Base-by-base conservation (phyloP, 257 asterid species). In the Marsdenia floribunda region DNA sequence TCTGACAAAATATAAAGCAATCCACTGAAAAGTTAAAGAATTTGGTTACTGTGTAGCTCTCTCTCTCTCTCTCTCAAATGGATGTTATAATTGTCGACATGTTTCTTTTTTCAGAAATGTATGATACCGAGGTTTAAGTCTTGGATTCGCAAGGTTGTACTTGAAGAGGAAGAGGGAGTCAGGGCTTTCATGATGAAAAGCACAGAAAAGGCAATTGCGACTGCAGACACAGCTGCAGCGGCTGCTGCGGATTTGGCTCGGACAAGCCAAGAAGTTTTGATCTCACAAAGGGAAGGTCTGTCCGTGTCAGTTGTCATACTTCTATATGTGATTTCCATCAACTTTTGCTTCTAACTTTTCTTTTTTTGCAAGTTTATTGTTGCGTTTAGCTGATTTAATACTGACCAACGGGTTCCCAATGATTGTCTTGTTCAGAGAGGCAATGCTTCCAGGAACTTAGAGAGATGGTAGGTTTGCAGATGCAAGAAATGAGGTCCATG, bases 191-290 rank as follows among this genome's bases (percentile, higher is more conserved):
- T 73, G 29, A 80, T 79, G 83, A 79, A 82, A 79, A 66, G 68
- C 29, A 67, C 88, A 49, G 96, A 90, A 85, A 98, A 95, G 83
- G 91, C 96, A 80, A 86, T 91, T 14, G 88, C 84, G 73, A 96
- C 99, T 78, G 98, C 98, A 66, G 92, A 92, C 86, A 85, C 97
- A 7, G 99, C 98, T 0, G 99, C 99, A 0, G 85, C 91, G 0
- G 99, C 99, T 54, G 98, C 98, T 33, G 86, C 97, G 21, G 97
- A 95, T 76, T 97, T 92, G 10, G 99, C 99, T 44, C 96, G 89
- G 54, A 89, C 94, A 66, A 92, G 94, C 91, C 98, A 88, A 84
- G 96, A 91, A 82, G 87, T 95, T 87, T 76, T 89, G 85, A 61
- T 83, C 35, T 78, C 97, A 44, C 89, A 86, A 84, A 78, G 78